Base-by-base conservation (phyloP, 1,284 basidiomycete species). In the Inonotus hispidus region DNA sequence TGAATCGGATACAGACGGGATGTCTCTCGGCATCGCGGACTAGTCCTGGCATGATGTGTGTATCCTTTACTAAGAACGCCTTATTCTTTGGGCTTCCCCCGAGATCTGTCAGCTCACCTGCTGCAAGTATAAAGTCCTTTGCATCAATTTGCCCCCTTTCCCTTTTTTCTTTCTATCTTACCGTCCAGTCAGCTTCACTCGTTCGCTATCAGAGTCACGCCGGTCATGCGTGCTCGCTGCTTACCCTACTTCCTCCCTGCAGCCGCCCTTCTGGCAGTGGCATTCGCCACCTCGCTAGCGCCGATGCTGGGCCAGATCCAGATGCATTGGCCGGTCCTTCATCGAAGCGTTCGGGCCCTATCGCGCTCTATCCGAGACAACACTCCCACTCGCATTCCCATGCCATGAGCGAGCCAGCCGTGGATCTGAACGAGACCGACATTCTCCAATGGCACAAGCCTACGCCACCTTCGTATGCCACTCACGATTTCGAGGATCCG, bases 381-480 rank as follows among this genome's bases (percentile, higher is more conserved):
- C 56, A 60, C 50, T 38, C 49, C 52, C 56, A 60, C 52, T 38
- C 49, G 16, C 64, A 68, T 46, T 46, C 43, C 3, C 67, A 67
- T 56, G 62, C 56, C 39, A 50, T 60, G n/a, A 79, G 68, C 2
- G 75, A 76, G 4, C 85, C 87, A n/a, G 67, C 84, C 21, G 63
- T 77, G 16, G 75, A 81, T 64, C 76, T 93, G 53, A 90, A 93
- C 70, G 92, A 93, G 70, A 87, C 88, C 0, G 82, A 85, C 56
- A 74, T 92, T 49, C 76, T 82, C 21, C 70, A 82, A 66, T 73
- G 75, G 62, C 90, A 92, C 70, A 70, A 74, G 1, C 83, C 85
- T 0, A 90, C 87, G 0, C 87, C 88, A 0, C 82, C 85, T 0
- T 92, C 90, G 2, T 93, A 92, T 70, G 92, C 84, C 73, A 84